A percentile compares a stretch with the other conserved stretches of the same genome.
Conservation (phyloP, 2,329 filamentous ascomycete species). For the Remersonia thermophila region DNA sequence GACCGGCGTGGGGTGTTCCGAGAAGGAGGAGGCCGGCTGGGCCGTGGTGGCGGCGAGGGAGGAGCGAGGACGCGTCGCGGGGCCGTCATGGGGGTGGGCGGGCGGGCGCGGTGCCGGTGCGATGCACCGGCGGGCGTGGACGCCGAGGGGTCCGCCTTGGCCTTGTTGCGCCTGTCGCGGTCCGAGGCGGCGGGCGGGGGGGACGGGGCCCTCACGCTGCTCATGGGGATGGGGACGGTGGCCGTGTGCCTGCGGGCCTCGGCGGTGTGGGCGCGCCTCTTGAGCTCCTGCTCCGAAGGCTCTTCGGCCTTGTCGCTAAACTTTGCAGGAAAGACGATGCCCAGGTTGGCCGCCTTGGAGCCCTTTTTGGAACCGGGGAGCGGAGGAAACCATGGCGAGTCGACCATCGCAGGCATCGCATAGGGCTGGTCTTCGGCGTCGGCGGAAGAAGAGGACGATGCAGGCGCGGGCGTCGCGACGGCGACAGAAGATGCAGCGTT, state of each 20-base stretch:
- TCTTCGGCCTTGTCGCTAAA: conserved; percentile 8
- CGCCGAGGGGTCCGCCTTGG: neutral
- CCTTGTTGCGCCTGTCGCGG: neutral
- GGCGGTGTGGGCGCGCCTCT: too few relatives aligned
- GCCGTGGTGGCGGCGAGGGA: conserved; percentile 9
- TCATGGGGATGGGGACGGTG: too few relatives aligned
- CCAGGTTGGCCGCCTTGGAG: conserved; percentile 13
- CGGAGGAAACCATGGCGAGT: conserved; percentile 17
- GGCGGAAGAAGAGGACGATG: conserved; percentile 9
- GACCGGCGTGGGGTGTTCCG: conserved; percentile 19
- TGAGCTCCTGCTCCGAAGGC: too few relatives aligned
- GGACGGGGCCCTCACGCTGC: neutral
- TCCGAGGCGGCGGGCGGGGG: neutral
- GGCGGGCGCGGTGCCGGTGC: conserved; percentile 1
- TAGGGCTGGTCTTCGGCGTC: conserved; percentile 16
- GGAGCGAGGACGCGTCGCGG: conserved; percentile 9
- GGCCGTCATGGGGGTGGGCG: conserved; percentile 5
- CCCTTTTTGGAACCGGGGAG: conserved; percentile 20
- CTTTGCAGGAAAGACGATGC: conserved; percentile 16
- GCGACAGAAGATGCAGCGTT: too few relatives aligned
- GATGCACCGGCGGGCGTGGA: too few relatives aligned
- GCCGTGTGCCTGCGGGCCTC: too few relatives aligned
- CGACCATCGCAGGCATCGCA: conserved; percentile 18
- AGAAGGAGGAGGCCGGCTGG: conserved; percentile 17
- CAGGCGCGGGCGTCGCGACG: too few relatives aligned